phyloP scores from a whole-genome alignment of 306 rosid species.

The Prunus dulcis region DNA sequence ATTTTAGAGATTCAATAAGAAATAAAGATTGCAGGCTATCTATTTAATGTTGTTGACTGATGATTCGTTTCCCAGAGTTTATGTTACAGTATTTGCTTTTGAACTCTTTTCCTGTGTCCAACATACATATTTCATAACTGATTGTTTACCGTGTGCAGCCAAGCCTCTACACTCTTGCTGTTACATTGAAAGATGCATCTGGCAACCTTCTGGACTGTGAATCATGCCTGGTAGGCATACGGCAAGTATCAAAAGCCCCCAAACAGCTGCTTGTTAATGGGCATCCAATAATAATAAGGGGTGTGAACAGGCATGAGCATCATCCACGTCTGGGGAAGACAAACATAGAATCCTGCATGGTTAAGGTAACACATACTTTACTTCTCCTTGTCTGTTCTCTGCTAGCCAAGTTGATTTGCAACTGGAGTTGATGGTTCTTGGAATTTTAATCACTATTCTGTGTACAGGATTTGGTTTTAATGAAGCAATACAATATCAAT shows the following conservation, averaged over 20 bases:
- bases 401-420: neutral
- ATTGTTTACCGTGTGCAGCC: slow-evolving; percentile 54
- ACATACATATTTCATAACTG: neutral
- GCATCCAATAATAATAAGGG: slow-evolving; percentile 71
- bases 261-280: slow-evolving; percentile 95
- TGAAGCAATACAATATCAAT: slow-evolving; percentile 91
- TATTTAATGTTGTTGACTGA: neutral
- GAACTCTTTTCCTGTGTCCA: neutral
- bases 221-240: slow-evolving; percentile 76
- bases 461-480: slow-evolving; percentile 76
- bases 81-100: neutral
- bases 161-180: slow-evolving; percentile 72
- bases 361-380: slow-evolving; percentile 50
- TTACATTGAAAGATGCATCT: slow-evolving; percentile 66
- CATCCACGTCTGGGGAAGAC: slow-evolving; percentile 95
- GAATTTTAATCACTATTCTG: slow-evolving; percentile 19
- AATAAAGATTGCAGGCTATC: neutral
- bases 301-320: slow-evolving; percentile 97
- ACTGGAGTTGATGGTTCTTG: slow-evolving; percentile 14
- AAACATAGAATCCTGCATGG: slow-evolving; percentile 91
- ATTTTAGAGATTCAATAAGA: neutral
- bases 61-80: neutral
- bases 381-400: neutral
- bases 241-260: slow-evolving; percentile 69
- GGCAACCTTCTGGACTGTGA: slow-evolving; percentile 78